Evolutionary conservation across 225 moss, liverwort and hornwort species (phyloP), one percentile per base, ranked within the genome.

Genomic region (Asterella californica): DNA sequence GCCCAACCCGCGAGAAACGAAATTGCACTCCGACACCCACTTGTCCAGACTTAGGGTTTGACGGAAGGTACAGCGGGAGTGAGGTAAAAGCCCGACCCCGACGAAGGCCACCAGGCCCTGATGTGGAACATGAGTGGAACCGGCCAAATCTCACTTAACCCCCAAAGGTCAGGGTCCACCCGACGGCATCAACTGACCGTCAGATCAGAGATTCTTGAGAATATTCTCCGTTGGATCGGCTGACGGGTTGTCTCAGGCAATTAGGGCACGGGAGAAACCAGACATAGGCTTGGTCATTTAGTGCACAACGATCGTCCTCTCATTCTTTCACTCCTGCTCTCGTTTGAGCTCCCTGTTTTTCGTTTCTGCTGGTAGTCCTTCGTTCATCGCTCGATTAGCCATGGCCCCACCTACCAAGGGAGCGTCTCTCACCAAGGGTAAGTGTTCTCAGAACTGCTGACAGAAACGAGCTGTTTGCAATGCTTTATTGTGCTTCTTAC

Each of bases 231-330:
- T 18, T 69, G 68, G 37, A 33, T 34, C 34, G 34, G 37, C 34
- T 15, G 14, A 10, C 14, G 15, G 68, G 68, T 74, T 53, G n/a
- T 24, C n/a, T 33, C 37, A 0, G 75, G 61, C 25, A 27, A 45
- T 76, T 76, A 76, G 76, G 76, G 76, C 61, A 76, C 62, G 42
- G 24, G 76, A 53, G 37, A 76, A 59, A 34, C 52, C 15, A 61
- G 10, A n/a, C n/a, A n/a, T n/a, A n/a, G 24, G 24, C 45, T 42
- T 76, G n/a, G 10, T 38, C 76, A 76, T 76, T 76, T 76, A 76
- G 76, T 61, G 60, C 62, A 60, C 76, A 25, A n/a, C 25, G 24
- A n/a, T n/a, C n/a, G n/a, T n/a, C n/a, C n/a, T n/a, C n/a, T n/a
- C n/a, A n/a, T n/a, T n/a, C n/a, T n/a, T n/a, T n/a, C n/a, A n/a